These are phyloP conservation scores for Lathyrus tuberosus DNA, from an alignment of 306 rosid species.

Conservation along the genomic window DNA sequence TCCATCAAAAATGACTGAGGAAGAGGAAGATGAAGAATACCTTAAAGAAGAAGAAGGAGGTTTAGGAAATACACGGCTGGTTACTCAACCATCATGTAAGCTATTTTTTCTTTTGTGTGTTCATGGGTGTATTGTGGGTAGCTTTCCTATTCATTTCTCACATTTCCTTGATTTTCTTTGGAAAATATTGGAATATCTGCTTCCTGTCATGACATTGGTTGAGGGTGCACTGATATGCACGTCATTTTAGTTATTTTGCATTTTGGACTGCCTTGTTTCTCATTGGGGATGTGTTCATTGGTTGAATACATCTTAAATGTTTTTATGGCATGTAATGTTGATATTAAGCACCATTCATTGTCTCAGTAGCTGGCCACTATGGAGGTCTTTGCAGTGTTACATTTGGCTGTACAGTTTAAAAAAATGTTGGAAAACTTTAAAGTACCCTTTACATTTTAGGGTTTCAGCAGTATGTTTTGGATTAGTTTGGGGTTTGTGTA, in stretches of 20 bases:
- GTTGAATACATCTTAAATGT: conserved; percentile 6
- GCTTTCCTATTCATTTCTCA: background rate
- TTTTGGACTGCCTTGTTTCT: background rate
- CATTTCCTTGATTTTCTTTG: background rate
- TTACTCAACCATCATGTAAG: conserved; percentile 93
- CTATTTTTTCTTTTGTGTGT: conserved; percentile 9
- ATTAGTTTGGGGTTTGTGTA: background rate
- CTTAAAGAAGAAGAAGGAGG: conserved; percentile 98
- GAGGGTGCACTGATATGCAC: conserved; percentile 5
- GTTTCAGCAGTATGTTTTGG: background rate
- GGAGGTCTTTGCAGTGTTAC: background rate
- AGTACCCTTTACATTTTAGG: background rate
- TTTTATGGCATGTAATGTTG: background rate
- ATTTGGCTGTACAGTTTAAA: background rate
- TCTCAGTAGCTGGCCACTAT: background rate
- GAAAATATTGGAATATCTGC: background rate
- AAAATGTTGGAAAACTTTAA: background rate
- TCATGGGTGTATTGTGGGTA: background rate
- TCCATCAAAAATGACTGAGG: conserved; percentile 97
- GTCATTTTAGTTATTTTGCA: background rate
- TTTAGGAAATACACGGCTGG: conserved; percentile 72
- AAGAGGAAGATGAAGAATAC: conserved; percentile 95
- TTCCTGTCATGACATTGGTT: conserved; percentile 26
- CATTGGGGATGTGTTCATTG: background rate
- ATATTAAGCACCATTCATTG: background rate